Evolutionary conservation across 2,329 filamentous ascomycete species (phyloP), one percentile per base, ranked within the genome.

Genomic region (Alternaria infectoria): DNA sequence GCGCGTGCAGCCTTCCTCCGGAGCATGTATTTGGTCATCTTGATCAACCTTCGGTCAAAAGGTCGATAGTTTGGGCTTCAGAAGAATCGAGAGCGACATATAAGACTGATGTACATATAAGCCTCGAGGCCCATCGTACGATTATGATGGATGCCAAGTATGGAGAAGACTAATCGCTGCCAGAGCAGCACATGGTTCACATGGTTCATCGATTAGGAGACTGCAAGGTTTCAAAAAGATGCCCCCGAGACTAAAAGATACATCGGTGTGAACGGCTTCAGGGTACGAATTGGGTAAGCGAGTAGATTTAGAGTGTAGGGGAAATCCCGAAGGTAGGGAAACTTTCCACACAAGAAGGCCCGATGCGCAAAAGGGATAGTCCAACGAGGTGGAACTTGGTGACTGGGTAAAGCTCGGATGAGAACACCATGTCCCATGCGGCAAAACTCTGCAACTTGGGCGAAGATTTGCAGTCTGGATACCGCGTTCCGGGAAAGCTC

Each of bases 281-380:
- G 28, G 59, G 55, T 59, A 62, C 47, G 25, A 47, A 62, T 54
- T 17, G 55, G 47, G 59, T 59, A 62, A 62, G 59, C 47, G 55
- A 51, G 23, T 28, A 50, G n/a, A 19, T 62, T 58, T 17, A 28
- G 28, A 32, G 55, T 28, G 28, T 43, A 46, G 51, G 47, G 26
- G 21, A 13, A 19, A 19, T 40, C 30, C 54, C 54, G 56, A 43
- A 43, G 15, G 46, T 32, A 47, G 23, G 59, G 55, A 62, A 47
- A 49, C 47, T 59, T 62, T 62, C 40, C 40, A 59, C 47, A 47
- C 56, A 47, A 59, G 47, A 40, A 62, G 55, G 59, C 30, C 59
- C 55, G 59, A 62, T 59, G 36, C 47, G 55, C 32, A 32, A 57
- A 21, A 26, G 32, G 12, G 13, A 58, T 25, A 26, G 17, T 13